Evolutionary conservation across 1,284 basidiomycete species (phyloP).

Genomic region (Exobasidium cylindrosporum): DNA sequence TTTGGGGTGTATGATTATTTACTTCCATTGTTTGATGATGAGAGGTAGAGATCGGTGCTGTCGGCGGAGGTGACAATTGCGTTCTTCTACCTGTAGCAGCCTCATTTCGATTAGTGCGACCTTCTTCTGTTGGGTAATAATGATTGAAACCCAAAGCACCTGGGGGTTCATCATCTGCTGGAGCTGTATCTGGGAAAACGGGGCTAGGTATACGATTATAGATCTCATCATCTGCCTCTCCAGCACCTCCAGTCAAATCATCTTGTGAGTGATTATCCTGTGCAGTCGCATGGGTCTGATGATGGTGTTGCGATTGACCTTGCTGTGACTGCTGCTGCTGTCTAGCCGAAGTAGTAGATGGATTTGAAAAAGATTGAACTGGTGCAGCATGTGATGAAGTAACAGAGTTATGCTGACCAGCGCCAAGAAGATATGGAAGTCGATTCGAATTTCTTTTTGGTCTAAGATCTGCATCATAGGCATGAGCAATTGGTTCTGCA

Average conservation of each 20-base stretch:
- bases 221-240: not conserved
- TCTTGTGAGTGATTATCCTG: too few species aligned
- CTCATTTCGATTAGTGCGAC: not conserved
- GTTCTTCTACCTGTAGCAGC: not conserved
- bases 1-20: not conserved
- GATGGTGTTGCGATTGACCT: too few species aligned
- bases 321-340: too few species aligned
- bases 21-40: not conserved
- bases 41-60: not conserved
- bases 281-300: too few species aligned
- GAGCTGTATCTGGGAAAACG: not conserved
- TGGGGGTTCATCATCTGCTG: conserved; percentile 1
- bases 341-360: too few species aligned
- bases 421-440: not conserved
- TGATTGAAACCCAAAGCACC: not conserved
- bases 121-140: not conserved
- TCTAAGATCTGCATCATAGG: not conserved
- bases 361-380: too few species aligned
- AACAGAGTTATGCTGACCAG: not conserved
- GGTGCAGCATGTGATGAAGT: not conserved
- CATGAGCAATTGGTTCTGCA: not conserved
- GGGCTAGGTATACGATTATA: conserved; percentile 3
- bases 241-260: too few species aligned
- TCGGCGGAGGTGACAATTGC: not conserved
- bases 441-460: not conserved